Evolutionary conservation across 805 yeast species (phyloP).

Genomic region (Metschnikowia drakensbergensis): DNA sequence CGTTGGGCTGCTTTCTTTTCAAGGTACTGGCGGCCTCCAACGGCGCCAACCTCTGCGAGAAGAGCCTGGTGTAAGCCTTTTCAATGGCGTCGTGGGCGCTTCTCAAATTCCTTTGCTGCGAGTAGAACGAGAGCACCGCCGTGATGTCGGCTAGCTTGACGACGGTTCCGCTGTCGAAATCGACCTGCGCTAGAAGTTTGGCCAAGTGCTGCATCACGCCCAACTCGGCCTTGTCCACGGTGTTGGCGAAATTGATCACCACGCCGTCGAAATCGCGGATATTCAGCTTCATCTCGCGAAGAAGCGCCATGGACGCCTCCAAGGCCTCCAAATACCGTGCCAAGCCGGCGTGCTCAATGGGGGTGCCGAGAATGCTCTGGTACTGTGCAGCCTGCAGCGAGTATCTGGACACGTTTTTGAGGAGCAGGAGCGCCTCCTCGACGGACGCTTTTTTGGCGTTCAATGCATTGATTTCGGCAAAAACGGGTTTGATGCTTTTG

Average conservation of each 20-base stretch:
- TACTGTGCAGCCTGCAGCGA: constrained; percentile 43
- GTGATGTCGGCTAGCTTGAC: constrained; percentile 11
- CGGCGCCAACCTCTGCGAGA: constrained; percentile 18
- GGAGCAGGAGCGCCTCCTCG: constrained; percentile 50
- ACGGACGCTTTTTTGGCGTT: constrained; percentile 54
- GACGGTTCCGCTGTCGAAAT: constrained; percentile 5
- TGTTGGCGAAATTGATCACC: constrained; percentile 51
- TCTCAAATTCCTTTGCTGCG: constrained; percentile 10
- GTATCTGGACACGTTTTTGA: constrained; percentile 48
- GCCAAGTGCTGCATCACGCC: constrained; percentile 50
- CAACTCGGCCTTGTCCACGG: constrained; percentile 55
- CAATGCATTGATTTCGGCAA: constrained; percentile 55
- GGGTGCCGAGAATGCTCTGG: constrained; percentile 32
- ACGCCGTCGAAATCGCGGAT: constrained; percentile 64
- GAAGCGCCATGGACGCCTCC: constrained; percentile 41
- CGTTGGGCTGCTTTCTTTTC: constrained; percentile 27
- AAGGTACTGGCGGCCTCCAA: constrained; percentile 46
- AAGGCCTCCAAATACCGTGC: constrained; percentile 31
- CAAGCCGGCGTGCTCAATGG: constrained; percentile 41
- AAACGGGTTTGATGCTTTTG: constrained; percentile 65
- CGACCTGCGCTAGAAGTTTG: constrained; percentile 13
- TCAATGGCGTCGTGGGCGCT: constrained; percentile 16
- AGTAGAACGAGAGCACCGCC: constrained; percentile 12
- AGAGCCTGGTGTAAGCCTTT: constrained; percentile 7
- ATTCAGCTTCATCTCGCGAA: constrained; percentile 40